Percentiles rank a stretch among this genome's conserved stretches.
These are phyloP conservation scores for Anthoceros angustus DNA, from an alignment of 225 moss, liverwort and hornwort genomes.

Conservation along the genomic window DNA sequence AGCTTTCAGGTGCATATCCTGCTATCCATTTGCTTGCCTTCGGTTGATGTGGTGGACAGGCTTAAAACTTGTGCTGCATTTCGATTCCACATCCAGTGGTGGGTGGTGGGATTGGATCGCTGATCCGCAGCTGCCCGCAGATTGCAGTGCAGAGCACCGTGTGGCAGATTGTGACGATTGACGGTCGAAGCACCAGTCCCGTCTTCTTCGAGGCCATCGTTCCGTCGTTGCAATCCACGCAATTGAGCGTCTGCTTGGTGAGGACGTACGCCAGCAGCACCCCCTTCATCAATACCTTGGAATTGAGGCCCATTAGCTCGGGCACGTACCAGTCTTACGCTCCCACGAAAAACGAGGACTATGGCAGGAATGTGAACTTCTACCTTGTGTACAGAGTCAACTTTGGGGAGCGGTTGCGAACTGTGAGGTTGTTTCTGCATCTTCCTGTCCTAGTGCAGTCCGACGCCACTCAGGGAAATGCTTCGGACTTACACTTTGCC, in stretches of 20 bases:
- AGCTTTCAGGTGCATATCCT: neutral
- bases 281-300: constrained; percentile 1
- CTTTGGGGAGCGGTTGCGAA: neutral
- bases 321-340: neutral
- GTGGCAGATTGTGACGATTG: neutral
- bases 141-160: constrained; percentile 2
- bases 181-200: neutral
- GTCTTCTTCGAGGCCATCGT: neutral
- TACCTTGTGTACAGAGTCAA: neutral
- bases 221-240: neutral
- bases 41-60: neutral
- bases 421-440: neutral
- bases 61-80: neutral
- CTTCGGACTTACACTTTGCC: neutral
- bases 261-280: neutral
- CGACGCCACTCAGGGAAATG: neutral
- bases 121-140: neutral
- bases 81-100: neutral
- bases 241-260: neutral
- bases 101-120: neutral
- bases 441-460: neutral
- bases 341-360: neutral
- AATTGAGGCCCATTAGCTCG: neutral
- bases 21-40: neutral
- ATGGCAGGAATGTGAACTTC: neutral